Base-by-base conservation (phyloP, 345 rosid species). In the Eucalyptus melliodora region DNA sequence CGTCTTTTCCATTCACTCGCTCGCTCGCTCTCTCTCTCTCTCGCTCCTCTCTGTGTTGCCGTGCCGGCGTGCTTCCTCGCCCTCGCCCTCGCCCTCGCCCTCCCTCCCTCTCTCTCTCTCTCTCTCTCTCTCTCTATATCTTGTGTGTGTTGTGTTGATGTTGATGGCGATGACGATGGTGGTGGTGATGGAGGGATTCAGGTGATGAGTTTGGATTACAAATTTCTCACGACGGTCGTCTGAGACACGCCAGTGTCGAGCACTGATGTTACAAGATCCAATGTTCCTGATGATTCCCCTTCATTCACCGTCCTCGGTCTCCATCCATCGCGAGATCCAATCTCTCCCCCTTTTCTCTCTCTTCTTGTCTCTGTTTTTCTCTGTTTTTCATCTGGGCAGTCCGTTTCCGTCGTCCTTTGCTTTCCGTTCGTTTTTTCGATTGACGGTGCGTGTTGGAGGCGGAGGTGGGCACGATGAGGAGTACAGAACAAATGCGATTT, bases 161-260 rank as follows among this genome's bases (percentile, higher is more conserved):
- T 4, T 2, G 11, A 23, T 31, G 5, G 3, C 23, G 62, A 24
- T 83, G 86, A 11, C 5, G 6, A 23, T 23, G 5, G 5, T 8
- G 88, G 9, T 45, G n/a, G 80, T 30, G 59, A 47, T 37, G 90
- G 87, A 83, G 77, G 80, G 90, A 62, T 31, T 92, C 94, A 93
- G 87, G 87, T 92, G 96, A 95, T 93, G 96, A 94, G 80, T 85
- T 90, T 92, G 92, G 96, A 53, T 87, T 87, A 45, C 92, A 85
- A 90, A 89, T 86, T 89, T 94, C 95, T 95, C 96, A 95, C 96
- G 96, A 95, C 95, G 96, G 96, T 95, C 96, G 94, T 95, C 96
- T 92, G 97, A 94, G 95, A 90, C 88, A 89, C 86, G 69, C 37
- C 87, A 34, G 92, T 92, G 94, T 91, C 91, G 51, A 21, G n/a